Evolutionary conservation across 371 early-diverging fungal genomes (phyloP), one percentile per base, ranked within the genome.

Genomic region (Mortierella sp.): DNA sequence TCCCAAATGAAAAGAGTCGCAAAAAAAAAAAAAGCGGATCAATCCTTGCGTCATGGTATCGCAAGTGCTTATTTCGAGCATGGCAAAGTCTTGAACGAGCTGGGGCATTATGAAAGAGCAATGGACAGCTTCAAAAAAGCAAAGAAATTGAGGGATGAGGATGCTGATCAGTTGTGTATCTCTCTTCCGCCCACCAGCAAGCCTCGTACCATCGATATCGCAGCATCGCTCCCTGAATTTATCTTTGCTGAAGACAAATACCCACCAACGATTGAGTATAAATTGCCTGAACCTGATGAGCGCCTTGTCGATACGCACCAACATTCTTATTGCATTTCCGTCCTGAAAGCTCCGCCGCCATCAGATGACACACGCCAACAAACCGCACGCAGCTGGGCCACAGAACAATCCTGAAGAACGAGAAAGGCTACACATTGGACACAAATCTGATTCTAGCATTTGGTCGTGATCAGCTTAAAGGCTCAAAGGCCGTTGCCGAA

Each of bases 21-120:
- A 41, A 55, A n/a, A n/a, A n/a, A n/a, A n/a, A n/a, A n/a, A n/a
- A n/a, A n/a, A n/a, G n/a, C n/a, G 28, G 60, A 32, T 60, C 36
- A 50, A 50, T n/a, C 5, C 4, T n/a, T 67, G 33, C 68, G 50
- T 36, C 22, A 60, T 21, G 38, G 50, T 0, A 48, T 67, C 10
- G 60, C 68, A 4, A 40, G 10, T 21, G 68, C 68, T n/a, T 67
- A 40, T 48, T 28, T 58, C n/a, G 60, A 59, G 33, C 68, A 40
- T 24, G 36, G 60, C 50, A 58, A 58, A 43, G 58, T 48, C 16
- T 19, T 63, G 63, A 33, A 48, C 2, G 13, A 50, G 2, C 32
- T 48, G 8, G 63, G 63, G 13, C 33, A 63, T 32, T 11, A 15
- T 5, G 40, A 33, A 1, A 32, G 15, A 28, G 63, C 63, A 3